These are phyloP conservation scores for Cyclospora cayetanensis DNA, from an alignment of 169 alveolate species.

Conservation along the genomic window DNA sequence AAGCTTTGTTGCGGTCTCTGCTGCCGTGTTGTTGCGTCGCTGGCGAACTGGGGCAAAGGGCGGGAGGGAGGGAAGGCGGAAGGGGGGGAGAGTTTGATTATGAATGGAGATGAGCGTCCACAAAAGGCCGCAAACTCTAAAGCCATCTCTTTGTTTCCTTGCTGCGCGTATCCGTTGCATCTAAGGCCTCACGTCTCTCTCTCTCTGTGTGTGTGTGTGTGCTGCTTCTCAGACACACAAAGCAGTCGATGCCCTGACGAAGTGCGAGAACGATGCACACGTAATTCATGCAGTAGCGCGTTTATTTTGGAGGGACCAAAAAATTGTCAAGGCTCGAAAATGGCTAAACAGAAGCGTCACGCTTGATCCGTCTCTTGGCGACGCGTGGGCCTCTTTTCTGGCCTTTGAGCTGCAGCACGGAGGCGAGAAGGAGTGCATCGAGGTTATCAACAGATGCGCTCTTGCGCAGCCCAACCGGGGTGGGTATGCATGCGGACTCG, in stretches of 20 bases:
- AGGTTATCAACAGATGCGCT: slow-evolving; percentile 82
- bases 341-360: slow-evolving; percentile 95
- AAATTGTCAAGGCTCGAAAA: slow-evolving; percentile 93
- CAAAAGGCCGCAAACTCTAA: background rate
- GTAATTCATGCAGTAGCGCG: slow-evolving; percentile 93
- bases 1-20: too few species aligned
- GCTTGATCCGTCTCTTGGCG: slow-evolving; percentile 92
- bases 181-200: background rate
- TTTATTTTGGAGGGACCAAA: slow-evolving; percentile 92
- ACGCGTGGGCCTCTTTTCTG: slow-evolving; percentile 95
- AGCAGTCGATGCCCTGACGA: slow-evolving; percentile 93
- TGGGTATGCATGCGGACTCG: too few species aligned
- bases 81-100: too few species aligned
- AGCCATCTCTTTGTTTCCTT: background rate
- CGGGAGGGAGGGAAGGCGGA: too few species aligned
- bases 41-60: too few species aligned
- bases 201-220: background rate
- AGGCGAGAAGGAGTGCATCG: slow-evolving; percentile 79
- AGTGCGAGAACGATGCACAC: slow-evolving; percentile 93
- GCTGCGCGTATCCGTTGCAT: background rate
- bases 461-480: slow-evolving; percentile 87
- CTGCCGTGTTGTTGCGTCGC: too few species aligned
- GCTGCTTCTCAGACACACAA: slow-evolving; percentile 83
- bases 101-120: too few species aligned
- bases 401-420: slow-evolving; percentile 91